Evolutionary conservation across 257 asterid species (phyloP), one percentile per base, ranked within the genome.

Genomic region (Cinchona pubescens): DNA sequence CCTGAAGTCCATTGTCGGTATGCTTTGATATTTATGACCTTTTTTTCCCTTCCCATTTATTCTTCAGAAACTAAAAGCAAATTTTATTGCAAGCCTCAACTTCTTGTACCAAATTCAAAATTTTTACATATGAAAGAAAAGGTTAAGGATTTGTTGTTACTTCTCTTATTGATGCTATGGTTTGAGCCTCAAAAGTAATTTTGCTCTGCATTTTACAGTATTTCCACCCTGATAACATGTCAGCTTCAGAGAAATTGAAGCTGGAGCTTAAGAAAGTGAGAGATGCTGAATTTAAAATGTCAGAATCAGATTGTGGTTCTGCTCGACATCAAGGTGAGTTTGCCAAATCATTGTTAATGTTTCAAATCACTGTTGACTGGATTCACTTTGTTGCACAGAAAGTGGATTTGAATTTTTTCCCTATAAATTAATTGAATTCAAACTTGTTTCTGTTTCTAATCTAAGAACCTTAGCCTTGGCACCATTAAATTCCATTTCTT

Each of bases 271-370:
- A 83, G 71, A 92, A 88, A 76, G 97, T 95, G 30, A 87, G 96
- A 85, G 97, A 88, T 65, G n/a, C n/a, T n/a, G 96, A 95, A 82
- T 95, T 86, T 79, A 91, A 88, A 87, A 85, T 87, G 87, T 91
- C 99, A 6, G 96, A 92, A 72, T 88, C 97, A 30, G 98, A 95
- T 84, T 95, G 96, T 81, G 99, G 99, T 68, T 95, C 98, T 79
- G 87, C 97, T 73, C 96, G 97, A 75, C 94, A 91, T 78, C 99
- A 91, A 86, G 97, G 99, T 92, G 66, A 43, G 76, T 75, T 32
- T 21, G 75, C 59, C 69, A 10, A 71, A 53, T 69, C 79, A 21
- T 19, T 70, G 16, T 66, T 49, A 45, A 4, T 38, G 11, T 76
- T 53, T 21, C 15, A 13, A 43, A 18, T n/a, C 35, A 71, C 34